Conservation (phyloP, 2,329 filamentous ascomycete species). For the Ophiognomonia clavigignenti-juglandacearum region DNA sequence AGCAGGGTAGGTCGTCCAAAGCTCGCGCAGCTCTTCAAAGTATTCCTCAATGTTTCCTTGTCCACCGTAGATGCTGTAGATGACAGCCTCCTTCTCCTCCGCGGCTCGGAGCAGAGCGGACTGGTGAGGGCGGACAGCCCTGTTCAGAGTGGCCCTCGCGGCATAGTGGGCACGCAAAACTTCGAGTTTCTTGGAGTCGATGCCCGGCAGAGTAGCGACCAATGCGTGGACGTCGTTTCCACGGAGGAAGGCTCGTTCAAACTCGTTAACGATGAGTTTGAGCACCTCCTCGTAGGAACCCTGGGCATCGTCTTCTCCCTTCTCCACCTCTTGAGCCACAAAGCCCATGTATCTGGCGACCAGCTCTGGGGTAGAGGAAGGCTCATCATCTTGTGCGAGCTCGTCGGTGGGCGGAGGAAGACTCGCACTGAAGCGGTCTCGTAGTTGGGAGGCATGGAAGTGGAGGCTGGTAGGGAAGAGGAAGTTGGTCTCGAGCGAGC, state of each 20-base stretch:
- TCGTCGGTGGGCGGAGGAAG: conserved; percentile 93
- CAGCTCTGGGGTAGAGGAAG: conserved; percentile 89
- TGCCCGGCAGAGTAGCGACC: conserved; percentile 79
- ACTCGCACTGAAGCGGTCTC: conserved; percentile 80
- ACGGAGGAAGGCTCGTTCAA: conserved; percentile 88
- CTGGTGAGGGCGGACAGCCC: conserved; percentile 86
- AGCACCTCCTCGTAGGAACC: conserved; percentile 90
- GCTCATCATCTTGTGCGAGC: conserved; percentile 95
- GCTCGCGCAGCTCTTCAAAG: conserved; percentile 91
- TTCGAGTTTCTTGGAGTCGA: conserved; percentile 85
- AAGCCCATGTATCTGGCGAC: conserved; percentile 92
- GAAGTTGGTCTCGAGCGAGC: conserved; percentile 93
- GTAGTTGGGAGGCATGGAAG: conserved; percentile 92
- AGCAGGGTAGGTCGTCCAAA: conserved; percentile 85
- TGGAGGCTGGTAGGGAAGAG: conserved; percentile 92
- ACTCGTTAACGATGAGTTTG: conserved; percentile 89
- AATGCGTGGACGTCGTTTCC: conserved; percentile 96
- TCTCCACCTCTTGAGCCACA: conserved; percentile 81
- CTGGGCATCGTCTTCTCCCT: conserved; percentile 83
- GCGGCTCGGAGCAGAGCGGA: conserved; percentile 89
- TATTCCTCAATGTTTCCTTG: conserved; percentile 99
- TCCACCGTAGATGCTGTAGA: conserved; percentile 94
- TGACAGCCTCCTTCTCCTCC: conserved; percentile 72
- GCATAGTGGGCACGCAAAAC: conserved; percentile 90
- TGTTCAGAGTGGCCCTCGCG: conserved; percentile 75